Conservation (phyloP, 768 basidiomycete species). For the Suillus lakei region DNA sequence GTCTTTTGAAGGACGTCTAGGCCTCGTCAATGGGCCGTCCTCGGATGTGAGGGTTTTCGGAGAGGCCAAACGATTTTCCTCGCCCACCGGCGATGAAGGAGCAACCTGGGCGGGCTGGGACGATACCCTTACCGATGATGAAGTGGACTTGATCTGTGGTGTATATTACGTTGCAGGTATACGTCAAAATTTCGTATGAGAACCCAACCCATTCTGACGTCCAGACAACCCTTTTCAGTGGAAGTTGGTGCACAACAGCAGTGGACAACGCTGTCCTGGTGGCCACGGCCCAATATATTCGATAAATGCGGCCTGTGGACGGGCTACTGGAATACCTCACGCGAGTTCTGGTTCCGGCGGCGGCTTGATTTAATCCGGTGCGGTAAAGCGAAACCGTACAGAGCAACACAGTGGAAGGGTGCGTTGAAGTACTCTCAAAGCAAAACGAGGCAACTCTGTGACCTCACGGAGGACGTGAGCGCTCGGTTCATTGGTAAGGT, state of each 20-base stretch:
- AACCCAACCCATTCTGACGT: neutral
- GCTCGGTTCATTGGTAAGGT: neutral
- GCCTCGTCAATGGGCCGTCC: neutral
- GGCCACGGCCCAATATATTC: neutral
- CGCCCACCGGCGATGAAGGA: neutral
- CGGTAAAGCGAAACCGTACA: neutral
- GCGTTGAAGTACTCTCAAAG: neutral
- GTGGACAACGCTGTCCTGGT: neutral
- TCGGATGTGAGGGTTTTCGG: neutral
- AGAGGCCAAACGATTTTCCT: neutral
- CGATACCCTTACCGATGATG: neutral
- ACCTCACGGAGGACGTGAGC: neutral
- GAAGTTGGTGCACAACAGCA: neutral
- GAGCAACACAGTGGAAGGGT: neutral
- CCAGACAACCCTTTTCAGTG: neutral
- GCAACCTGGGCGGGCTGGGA: neutral
- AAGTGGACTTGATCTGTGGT: constrained; percentile 1
- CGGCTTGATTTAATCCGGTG: neutral
- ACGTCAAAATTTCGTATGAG: neutral
- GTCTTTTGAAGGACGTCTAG: neutral
- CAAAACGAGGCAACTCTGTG: neutral
- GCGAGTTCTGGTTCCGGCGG: neutral
- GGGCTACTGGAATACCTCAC: neutral
- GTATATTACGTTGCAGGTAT: neutral
- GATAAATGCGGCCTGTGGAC: neutral